Percentiles rank a stretch among this genome's conserved stretches.
These are phyloP conservation scores for Chaetomiaceae sp. DNA, from an alignment of 2,329 filamentous ascomycete species.

Conservation along the genomic window DNA sequence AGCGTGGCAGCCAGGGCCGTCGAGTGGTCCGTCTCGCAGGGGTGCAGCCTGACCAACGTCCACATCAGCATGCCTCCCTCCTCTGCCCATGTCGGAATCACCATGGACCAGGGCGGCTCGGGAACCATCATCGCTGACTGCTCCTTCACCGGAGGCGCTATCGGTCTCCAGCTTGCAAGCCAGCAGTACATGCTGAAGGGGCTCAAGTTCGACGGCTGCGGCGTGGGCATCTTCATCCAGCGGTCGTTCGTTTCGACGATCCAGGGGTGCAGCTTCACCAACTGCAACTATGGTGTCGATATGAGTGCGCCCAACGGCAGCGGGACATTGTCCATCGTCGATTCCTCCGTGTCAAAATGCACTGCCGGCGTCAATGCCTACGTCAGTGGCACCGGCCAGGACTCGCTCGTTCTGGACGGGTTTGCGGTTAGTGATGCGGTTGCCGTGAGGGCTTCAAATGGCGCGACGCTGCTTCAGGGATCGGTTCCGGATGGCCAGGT, in stretches of 20 bases:
- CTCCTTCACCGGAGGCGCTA: slow-evolving; percentile 30
- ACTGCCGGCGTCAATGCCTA: slow-evolving; percentile 27
- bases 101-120: slow-evolving; percentile 33
- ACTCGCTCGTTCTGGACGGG: slow-evolving; percentile 30
- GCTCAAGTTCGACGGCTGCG: slow-evolving; percentile 30
- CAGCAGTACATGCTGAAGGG: slow-evolving; percentile 35
- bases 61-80: slow-evolving; percentile 32
- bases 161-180: slow-evolving; percentile 30
- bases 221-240: slow-evolving; percentile 29
- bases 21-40: slow-evolving; percentile 32
- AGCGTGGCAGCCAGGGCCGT: slow-evolving; percentile 24
- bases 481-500: slow-evolving; percentile 25
- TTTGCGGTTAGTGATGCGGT: slow-evolving; percentile 24
- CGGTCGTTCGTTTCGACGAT: slow-evolving; percentile 28
- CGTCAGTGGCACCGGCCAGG: slow-evolving; percentile 25
- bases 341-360: slow-evolving; percentile 28
- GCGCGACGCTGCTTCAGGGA: slow-evolving; percentile 19
- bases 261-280: slow-evolving; percentile 28
- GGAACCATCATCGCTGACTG: slow-evolving; percentile 31
- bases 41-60: slow-evolving; percentile 29
- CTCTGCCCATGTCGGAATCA: slow-evolving; percentile 34
- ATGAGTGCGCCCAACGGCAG: slow-evolving; percentile 25
- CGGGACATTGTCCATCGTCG: slow-evolving; percentile 29
- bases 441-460: slow-evolving; percentile 24
- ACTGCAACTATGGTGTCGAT: slow-evolving; percentile 31